phyloP scores from a whole-genome alignment of 2,329 filamentous ascomycete genomes.

The Aspergillus floridensis region DNA sequence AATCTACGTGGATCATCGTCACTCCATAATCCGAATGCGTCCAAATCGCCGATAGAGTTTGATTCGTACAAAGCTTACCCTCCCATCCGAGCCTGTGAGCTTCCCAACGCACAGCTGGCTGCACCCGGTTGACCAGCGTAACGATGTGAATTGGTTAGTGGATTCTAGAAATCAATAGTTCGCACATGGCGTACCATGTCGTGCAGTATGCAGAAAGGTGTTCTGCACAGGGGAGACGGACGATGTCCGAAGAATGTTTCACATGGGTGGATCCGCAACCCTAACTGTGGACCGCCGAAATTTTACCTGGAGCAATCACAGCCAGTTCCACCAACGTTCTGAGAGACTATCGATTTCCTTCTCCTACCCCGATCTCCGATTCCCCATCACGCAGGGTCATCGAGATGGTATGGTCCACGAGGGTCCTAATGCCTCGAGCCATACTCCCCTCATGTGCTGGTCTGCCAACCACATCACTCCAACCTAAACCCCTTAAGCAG shows the following conservation, averaged over 20 bases:
- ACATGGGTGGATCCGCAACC: neutral
- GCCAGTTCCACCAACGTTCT: neutral
- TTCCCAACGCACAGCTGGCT: neutral
- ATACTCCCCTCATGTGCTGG: neutral
- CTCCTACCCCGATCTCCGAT: neutral
- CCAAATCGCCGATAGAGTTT: neutral
- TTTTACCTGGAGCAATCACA: neutral
- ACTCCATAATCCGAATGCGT: neutral
- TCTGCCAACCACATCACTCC: neutral
- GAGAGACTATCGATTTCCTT: neutral
- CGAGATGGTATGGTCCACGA: neutral
- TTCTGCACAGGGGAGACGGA: neutral
- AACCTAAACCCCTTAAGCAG: neutral
- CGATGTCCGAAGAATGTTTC: conserved; percentile 1
- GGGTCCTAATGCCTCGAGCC: neutral
- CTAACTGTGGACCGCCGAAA: conserved; percentile 1
- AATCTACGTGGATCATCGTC: neutral
- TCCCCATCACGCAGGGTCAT: neutral
- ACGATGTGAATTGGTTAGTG: neutral
- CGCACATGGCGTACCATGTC: neutral
- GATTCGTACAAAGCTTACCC: neutral
- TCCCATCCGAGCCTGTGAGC: neutral
- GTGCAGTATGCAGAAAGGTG: neutral
- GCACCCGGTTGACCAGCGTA: too few relatives aligned
- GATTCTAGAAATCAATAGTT: neutral